These are phyloP conservation scores for Dimargaris xerosporica DNA, from an alignment of 192 early-diverging fungal species.

Conservation along the genomic window DNA sequence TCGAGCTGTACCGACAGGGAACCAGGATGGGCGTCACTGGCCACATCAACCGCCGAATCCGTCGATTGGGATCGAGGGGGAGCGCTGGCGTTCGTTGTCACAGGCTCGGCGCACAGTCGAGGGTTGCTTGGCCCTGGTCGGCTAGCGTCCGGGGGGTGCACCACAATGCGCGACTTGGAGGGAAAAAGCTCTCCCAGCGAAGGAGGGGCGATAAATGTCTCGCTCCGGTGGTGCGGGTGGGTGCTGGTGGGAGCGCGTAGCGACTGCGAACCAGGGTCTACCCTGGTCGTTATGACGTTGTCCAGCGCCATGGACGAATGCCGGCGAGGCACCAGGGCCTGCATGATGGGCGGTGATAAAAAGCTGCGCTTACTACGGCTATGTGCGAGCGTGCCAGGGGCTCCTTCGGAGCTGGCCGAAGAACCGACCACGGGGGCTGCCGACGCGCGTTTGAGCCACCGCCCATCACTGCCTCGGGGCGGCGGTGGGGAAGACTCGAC, in stretches of 20 bases:
- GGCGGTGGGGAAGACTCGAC: not conserved
- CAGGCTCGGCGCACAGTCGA: no score
- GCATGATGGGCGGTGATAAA: conserved; percentile 2
- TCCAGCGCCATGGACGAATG: conserved; percentile 1
- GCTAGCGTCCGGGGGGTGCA: not conserved
- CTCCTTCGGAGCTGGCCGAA: not conserved
- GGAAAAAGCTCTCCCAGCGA: not conserved
- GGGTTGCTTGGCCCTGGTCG: no score
- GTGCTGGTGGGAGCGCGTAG: no score
- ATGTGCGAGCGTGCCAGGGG: not conserved
- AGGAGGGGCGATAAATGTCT: not conserved
- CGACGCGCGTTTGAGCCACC: not conserved
- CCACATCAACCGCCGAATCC: no score
- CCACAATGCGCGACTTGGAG: not conserved
- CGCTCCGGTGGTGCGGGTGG: no score
- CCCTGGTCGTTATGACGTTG: no score
- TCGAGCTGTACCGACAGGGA: no score
- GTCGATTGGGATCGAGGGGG: no score
- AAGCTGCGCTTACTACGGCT: not conserved
- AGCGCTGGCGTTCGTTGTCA: no score
- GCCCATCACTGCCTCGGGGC: no score
- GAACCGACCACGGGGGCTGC: not conserved
- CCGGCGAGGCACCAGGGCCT: conserved; percentile 1
- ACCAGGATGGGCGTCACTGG: no score
- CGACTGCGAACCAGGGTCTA: no score